Base-by-base conservation (phyloP, 169 alveolate species). In the Cryptosporidium sp. region DNA sequence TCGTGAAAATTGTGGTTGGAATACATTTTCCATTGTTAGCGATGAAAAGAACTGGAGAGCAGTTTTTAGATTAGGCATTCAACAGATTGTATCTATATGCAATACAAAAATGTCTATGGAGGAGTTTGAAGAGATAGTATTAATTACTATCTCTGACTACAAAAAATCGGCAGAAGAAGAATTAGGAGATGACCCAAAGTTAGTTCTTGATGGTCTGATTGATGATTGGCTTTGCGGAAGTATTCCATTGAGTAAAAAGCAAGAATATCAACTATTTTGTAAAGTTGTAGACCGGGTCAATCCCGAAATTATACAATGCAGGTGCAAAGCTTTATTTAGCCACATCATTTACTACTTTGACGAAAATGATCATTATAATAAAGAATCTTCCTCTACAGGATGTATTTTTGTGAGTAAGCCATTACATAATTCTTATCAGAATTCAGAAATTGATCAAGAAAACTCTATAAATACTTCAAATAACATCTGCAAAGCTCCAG, bases 181-280 rank as follows among this genome's bases (percentile, higher is more conserved):
- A 44, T 45, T n/a, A 26, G 37, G 37, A 12, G 89, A 80, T 29
- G 89, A 80, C 39, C 73, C 89, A n/a, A 80, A 80, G 26, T 21
- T 80, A 6, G 62, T 80, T 14, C 60, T 80, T 18, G 89, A 80
- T 29, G 73, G 80, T 26, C 1, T 80, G 10, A 39, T 80, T 23
- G 89, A 80, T 23, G 69, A 80, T 26, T 80, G 89, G 89, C 53
- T 80, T 35, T 80, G 89, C 35, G 89, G 89, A 16, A 80, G 75
- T 18, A 80, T 65, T 18, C 89, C 89, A 44, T 23, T 80, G 26
- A 80, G 75, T 42, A 80, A 80, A 62, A 80, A 60, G 42, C 89
- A 80, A 39, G 89, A 80, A 44, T 80, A 80, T 39, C 89, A 80
- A 62, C 62, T 80, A n/a, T 80, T 80, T 48, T 80, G 80, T 35